Evolutionary conservation across 2,329 filamentous ascomycete species (phyloP), one percentile per base, ranked within the genome.

Genomic region (Huntiella decipiens): DNA sequence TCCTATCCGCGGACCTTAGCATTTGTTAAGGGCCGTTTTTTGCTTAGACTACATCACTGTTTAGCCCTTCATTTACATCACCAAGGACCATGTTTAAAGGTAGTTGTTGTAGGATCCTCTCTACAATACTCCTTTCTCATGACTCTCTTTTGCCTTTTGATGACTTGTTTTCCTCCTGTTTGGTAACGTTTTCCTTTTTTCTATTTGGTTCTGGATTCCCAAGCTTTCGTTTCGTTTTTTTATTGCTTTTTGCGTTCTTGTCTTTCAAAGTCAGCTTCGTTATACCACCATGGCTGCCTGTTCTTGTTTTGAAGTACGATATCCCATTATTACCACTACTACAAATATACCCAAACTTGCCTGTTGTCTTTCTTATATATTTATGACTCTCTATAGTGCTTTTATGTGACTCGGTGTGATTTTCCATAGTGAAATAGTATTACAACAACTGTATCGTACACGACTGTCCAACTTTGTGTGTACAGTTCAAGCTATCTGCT

Each of bases 371-470:
- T 48, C 45, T 39, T 53, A 47, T 53, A 43, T 51, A 52, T 52
- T 48, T 53, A 51, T 51, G 49, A 53, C 51, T 47, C 51, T 51
- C 45, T 42, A 37, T 39, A 11, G 5, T 33, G 12, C 8, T 38
- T 22, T 10, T 28, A 10, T 28, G 22, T 28, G 22, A 28, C 22
- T 10, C 3, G 6, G 6, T 28, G 22, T 28, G 22, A 10, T 7
- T 28, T 28, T 6, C 2, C 22, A 10, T 28, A 10, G 22, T 28
- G 22, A 28, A 28, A 7, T 28, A 28, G 6, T 28, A 28, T 10
- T 28, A 28, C 10, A 28, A 28, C 22, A 28, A 28, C 22, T 28
- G 8, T 28, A 28, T 28, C 8, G 8, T 28, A 28, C 22, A 28
- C 5, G 8, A 28, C 22, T 28, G 22, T 28, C 22, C 22, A 28